These are phyloP conservation scores for Colletotrichum gloeosporioides DNA, from an alignment of 2,329 filamentous ascomycete species.

Conservation along the genomic window DNA sequence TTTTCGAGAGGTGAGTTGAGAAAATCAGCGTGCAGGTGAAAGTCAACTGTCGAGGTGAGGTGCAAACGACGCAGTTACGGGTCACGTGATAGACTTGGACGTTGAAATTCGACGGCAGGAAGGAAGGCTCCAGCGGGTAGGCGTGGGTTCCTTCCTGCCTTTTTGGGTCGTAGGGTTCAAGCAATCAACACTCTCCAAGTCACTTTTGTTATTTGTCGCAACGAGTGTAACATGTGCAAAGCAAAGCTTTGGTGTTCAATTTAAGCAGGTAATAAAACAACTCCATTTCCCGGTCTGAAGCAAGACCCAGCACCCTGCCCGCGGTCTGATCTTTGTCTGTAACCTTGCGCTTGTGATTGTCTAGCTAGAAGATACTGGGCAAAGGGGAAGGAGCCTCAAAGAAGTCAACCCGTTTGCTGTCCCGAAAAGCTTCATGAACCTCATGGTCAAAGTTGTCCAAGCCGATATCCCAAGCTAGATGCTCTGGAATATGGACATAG, in stretches of 20 bases:
- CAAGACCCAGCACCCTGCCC: not conserved
- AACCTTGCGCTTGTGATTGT: not conserved
- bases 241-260: not conserved
- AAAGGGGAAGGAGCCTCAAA: not conserved
- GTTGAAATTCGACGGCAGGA: not conserved
- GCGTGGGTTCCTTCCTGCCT: not conserved
- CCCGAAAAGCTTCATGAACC: not conserved
- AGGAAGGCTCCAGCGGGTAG: not conserved
- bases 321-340: not conserved
- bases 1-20: not conserved
- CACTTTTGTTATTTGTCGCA: not conserved
- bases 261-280: rapidly evolving
- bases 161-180: not conserved
- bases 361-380: not conserved
- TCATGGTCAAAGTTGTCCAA: rapidly evolving
- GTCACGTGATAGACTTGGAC: not conserved
- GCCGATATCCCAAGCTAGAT: not conserved
- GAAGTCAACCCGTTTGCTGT: not conserved
- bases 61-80: not conserved
- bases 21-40: not conserved
- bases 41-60: not conserved
- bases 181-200: not conserved
- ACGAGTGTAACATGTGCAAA: rapidly evolving
- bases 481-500: not conserved
- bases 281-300: not conserved